Evolutionary conservation across 176 grass and related monocot genomes (phyloP).

Genomic region (Bromus sterilis): DNA sequence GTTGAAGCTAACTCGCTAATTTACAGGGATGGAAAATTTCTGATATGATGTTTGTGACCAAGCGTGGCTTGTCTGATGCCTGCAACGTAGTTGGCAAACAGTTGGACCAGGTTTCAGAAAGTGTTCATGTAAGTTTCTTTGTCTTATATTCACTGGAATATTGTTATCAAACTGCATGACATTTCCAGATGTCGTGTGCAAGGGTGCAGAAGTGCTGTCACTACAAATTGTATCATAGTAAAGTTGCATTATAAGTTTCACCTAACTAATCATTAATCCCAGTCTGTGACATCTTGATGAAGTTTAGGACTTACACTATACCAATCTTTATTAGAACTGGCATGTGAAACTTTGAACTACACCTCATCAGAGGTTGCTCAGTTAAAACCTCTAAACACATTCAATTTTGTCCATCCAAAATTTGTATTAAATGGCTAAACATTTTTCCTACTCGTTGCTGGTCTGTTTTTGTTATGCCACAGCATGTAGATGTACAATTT

Average conservation of each 20-base stretch:
- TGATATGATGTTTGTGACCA: constrained; percentile 97
- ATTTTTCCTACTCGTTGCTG: not conserved
- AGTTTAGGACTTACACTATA: not conserved
- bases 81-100: constrained; percentile 68
- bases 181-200: not conserved
- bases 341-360: not conserved
- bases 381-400: not conserved
- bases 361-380: not conserved
- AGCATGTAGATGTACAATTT: not conserved
- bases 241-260: not conserved
- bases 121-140: constrained; percentile 58
- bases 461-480: not conserved
- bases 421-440: not conserved
- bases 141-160: not conserved
- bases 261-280: not conserved
- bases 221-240: not conserved
- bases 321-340: not conserved
- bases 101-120: constrained; percentile 79
- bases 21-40: constrained; percentile 86
- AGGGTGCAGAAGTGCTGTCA: not conserved
- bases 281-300: not conserved
- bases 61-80: constrained; percentile 69
- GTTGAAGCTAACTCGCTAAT: constrained; percentile 18
- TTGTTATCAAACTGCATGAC: not conserved
- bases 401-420: not conserved